Evolutionary conservation across 1,284 basidiomycete species (phyloP).

Genomic region (Fistulina hepatica): DNA sequence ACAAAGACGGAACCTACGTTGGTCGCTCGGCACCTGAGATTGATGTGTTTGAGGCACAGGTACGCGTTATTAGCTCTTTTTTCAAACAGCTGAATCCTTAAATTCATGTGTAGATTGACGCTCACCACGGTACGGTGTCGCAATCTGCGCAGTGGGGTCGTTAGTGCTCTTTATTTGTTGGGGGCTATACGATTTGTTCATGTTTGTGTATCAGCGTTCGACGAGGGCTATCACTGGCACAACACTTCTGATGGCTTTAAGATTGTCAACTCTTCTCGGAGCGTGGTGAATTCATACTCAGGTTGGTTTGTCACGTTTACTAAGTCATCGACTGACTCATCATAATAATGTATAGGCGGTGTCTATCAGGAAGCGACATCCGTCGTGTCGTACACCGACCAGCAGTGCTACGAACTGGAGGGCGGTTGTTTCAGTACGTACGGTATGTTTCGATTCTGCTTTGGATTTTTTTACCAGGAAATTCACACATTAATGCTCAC

Average conservation of each 20-base stretch:
- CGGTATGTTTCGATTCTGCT: too few relatives aligned
- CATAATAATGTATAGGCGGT: too few relatives aligned
- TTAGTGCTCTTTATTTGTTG: conserved; percentile 25
- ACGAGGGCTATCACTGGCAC: conserved; percentile 28
- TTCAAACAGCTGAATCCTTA: conserved; percentile 10
- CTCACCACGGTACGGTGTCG: conserved; percentile 52
- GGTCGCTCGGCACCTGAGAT: conserved; percentile 73
- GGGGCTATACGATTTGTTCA: neutral
- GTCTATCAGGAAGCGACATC: conserved; percentile 6
- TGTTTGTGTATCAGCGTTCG: conserved; percentile 16
- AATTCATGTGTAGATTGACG: conserved; percentile 20
- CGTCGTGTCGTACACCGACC: conserved; percentile 19
- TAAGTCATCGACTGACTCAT: too few relatives aligned
- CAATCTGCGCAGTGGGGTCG: conserved; percentile 65
- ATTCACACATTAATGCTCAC: too few relatives aligned
- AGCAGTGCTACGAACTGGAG: conserved; percentile 27
- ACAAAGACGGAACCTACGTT: conserved; percentile 49
- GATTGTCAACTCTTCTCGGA: conserved; percentile 25
- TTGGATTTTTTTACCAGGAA: too few relatives aligned
- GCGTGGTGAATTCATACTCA: conserved; percentile 20
- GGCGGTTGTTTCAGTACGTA: conserved; percentile 18
- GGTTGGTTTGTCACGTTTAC: too few relatives aligned
- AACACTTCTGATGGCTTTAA: conserved; percentile 24
- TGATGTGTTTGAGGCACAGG: conserved; percentile 66
- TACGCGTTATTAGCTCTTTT: conserved; percentile 12